These are phyloP conservation scores for Pythium sukuiense DNA, from an alignment of 352 stramenopile species.

Conservation along the genomic window DNA sequence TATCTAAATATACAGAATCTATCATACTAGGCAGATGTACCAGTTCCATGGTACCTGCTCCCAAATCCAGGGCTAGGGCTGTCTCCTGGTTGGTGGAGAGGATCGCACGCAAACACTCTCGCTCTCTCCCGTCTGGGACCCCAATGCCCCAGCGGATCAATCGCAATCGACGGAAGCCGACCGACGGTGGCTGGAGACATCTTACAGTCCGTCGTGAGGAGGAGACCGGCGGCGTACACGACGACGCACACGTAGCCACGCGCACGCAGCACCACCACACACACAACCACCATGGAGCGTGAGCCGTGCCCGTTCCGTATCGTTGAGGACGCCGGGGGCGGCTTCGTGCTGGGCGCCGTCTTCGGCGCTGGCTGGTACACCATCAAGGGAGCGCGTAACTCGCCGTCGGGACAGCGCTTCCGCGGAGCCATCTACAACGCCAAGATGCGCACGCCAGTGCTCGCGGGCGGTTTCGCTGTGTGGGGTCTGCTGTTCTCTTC, in stretches of 20 bases:
- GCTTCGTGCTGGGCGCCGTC: slow-evolving; percentile 95
- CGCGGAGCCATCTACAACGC: slow-evolving; percentile 92
- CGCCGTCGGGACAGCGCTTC: slow-evolving; percentile 90
- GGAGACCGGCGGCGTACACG: background rate
- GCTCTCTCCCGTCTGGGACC: background rate
- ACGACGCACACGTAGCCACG: background rate
- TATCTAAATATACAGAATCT: slow-evolving; percentile 12
- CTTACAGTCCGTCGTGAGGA: background rate
- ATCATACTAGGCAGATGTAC: slow-evolving; percentile 6
- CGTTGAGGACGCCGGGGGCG: slow-evolving; percentile 97
- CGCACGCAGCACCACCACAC: slow-evolving; percentile 8
- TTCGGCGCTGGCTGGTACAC: slow-evolving; percentile 97
- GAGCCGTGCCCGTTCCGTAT: slow-evolving; percentile 99
- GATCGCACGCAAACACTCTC: slow-evolving; percentile 23
- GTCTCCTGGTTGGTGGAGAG: slow-evolving; percentile 28
- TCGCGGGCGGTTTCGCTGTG: slow-evolving; percentile 93
- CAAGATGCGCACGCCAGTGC: slow-evolving; percentile 93
- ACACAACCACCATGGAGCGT: slow-evolving; percentile 48
- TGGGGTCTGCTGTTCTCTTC: slow-evolving; percentile 98
- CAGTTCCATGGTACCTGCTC: slow-evolving; percentile 2
- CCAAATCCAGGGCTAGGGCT: background rate
- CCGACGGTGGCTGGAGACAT: background rate
- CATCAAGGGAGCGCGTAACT: slow-evolving; percentile 95
- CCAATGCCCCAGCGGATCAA: background rate
- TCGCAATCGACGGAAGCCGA: slow-evolving; percentile 7